Percentiles rank a stretch among this genome's conserved stretches.
Conservation (phyloP, 345 rosid genomes). For the Kernera saxatilis region DNA sequence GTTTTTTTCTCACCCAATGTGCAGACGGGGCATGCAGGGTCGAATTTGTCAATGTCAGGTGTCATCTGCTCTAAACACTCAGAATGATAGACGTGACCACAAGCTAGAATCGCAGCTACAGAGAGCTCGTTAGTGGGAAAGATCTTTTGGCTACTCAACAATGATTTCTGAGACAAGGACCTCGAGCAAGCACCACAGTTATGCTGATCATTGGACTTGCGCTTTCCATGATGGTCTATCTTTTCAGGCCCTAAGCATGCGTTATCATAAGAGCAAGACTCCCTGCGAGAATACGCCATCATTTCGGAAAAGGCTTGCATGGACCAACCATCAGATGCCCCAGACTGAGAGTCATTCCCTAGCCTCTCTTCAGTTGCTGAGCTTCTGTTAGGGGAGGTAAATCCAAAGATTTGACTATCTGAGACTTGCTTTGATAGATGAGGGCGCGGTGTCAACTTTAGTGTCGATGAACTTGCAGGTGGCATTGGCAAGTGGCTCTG, state of each 20-base stretch:
- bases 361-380: constrained; percentile 21
- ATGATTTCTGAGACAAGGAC: constrained; percentile 58
- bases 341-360: constrained; percentile 47
- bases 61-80: constrained; percentile 94
- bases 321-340: constrained; percentile 82
- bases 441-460: constrained; percentile 32
- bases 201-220: constrained; percentile 47
- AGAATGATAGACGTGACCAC: constrained; percentile 89
- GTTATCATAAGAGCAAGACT: constrained; percentile 61
- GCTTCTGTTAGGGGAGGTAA: constrained; percentile 20
- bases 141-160: constrained; percentile 72
- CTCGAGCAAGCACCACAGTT: constrained; percentile 81
- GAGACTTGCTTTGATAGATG: constrained; percentile 45
- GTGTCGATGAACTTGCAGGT: constrained; percentile 40
- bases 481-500: constrained; percentile 39
- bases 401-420: constrained; percentile 22
- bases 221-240: constrained; percentile 36
- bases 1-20: constrained; percentile 75
- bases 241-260: constrained; percentile 46
- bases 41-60: constrained; percentile 64
- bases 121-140: constrained; percentile 51
- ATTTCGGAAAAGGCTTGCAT: constrained; percentile 76
- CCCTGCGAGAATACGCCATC: constrained; percentile 57
- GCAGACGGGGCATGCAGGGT: constrained; percentile 85
- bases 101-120: constrained; percentile 65